Conservation (phyloP, 163 green algal genomes). For the Prototheca wickerhamii region DNA sequence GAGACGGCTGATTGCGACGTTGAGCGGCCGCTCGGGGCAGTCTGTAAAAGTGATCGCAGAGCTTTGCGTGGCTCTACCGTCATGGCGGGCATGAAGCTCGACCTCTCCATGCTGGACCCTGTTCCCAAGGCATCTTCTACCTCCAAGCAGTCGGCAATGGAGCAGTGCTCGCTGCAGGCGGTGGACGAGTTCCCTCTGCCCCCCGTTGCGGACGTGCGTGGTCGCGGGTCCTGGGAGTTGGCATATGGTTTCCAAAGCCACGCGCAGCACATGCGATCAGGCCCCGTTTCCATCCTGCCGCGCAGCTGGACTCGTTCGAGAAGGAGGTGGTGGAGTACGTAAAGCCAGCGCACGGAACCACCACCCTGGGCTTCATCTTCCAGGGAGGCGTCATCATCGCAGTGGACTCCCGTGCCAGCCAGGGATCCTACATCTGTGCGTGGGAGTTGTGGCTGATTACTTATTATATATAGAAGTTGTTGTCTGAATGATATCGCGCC, state of each 20-base stretch:
- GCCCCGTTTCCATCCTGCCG: background rate
- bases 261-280: background rate
- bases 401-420: constrained; percentile 92
- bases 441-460: background rate
- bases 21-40: too few relatives aligned
- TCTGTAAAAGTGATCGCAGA: too few relatives aligned
- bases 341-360: constrained; percentile 96
- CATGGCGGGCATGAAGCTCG: constrained; percentile 2
- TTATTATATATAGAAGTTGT: background rate
- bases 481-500: too few relatives aligned
- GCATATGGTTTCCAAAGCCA: background rate
- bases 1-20: too few relatives aligned
- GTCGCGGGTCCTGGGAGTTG: background rate
- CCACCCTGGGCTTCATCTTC: constrained; percentile 98
- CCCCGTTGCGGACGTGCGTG: constrained; percentile 42
- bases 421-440: constrained; percentile 95
- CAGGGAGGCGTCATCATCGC: constrained; percentile 93
- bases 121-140: background rate
- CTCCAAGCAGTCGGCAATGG: background rate
- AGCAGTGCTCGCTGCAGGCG: background rate
- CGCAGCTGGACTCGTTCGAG: constrained; percentile 91
- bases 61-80: background rate
- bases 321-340: constrained; percentile 87
- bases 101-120: constrained; percentile 13
- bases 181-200: constrained; percentile 41